These are phyloP conservation scores for Fusarium coicis DNA, from an alignment of 2,329 filamentous ascomycete species.

Conservation along the genomic window DNA sequence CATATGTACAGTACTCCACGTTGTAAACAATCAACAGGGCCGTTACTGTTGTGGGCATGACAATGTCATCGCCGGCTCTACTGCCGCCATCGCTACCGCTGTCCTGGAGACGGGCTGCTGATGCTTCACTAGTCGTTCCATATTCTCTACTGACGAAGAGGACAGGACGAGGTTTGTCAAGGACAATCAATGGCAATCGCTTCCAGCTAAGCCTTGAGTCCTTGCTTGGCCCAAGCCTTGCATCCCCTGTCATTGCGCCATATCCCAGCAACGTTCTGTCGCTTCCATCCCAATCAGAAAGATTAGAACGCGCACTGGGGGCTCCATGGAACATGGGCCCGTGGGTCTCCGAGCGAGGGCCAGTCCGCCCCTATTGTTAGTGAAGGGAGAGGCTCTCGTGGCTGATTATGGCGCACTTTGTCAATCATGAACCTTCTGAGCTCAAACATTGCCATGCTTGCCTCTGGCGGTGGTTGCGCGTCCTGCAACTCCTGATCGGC, in stretches of 20 bases:
- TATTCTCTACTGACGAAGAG: not conserved
- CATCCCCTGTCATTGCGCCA: slow-evolving; percentile 42
- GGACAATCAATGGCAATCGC: slow-evolving; percentile 24
- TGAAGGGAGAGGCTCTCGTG: slow-evolving; percentile 34
- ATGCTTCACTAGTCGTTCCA: slow-evolving; percentile 15
- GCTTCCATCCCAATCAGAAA: slow-evolving; percentile 34
- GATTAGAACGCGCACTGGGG: slow-evolving; percentile 19
- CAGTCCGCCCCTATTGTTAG: slow-evolving; percentile 37
- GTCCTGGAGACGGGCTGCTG: slow-evolving; percentile 1
- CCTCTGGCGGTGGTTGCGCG: slow-evolving; percentile 37
- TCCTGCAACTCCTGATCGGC: slow-evolving; percentile 42
- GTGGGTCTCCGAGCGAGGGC: slow-evolving; percentile 36
- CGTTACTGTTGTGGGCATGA: not conserved
- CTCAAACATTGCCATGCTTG: slow-evolving; percentile 22
- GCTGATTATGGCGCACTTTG: slow-evolving; percentile 17
- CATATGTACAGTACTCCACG: slow-evolving; percentile 22
- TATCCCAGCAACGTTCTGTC: slow-evolving; percentile 32
- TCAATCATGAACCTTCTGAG: slow-evolving; percentile 16
- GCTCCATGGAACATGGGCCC: slow-evolving; percentile 23
- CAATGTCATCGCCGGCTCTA: slow-evolving; percentile 10
- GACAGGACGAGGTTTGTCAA: not conserved
- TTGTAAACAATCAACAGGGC: slow-evolving; percentile 23
- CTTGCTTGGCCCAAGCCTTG: slow-evolving; percentile 39
- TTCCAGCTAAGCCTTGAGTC: slow-evolving; percentile 21
- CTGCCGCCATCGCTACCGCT: slow-evolving; percentile 7